Base-by-base conservation (phyloP, 2,329 filamentous ascomycete species). In the Hypoxylon sp. region DNA sequence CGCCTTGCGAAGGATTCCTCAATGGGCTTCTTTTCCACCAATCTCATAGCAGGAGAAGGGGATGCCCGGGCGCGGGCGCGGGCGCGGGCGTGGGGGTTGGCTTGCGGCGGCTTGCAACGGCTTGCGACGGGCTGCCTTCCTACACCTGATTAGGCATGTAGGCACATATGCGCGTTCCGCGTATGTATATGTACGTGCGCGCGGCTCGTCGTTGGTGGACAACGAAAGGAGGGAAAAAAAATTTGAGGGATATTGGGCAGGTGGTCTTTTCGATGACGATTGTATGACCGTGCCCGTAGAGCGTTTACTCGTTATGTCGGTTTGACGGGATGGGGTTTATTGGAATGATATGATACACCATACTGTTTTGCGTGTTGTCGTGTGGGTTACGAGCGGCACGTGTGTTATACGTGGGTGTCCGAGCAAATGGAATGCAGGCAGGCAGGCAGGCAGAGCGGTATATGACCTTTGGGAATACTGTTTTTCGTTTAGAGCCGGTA, bases 241-340 rank as follows among this genome's bases (percentile, higher is more conserved):
- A 41, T 26, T 20, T 20, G 11, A 15, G 6, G 24, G 30, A 59
- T 53, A 54, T 54, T 59, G 39, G 13, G 37, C 24, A 26, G 13
- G 34, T 32, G 24, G 47, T 10, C 37, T 48, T 48, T 26, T 26
- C 34, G 34, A 64, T 66, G 44, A 66, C 59, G 59, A 65, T 60
- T 66, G 60, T 56, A 66, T 66, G 59, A 60, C 44, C n/a, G 37
- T 28, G 51, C 22, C 56, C 22, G 63, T 49, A 50, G 59, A 66
- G 63, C 59, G 63, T 66, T 43, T 62, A 59, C 63, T 65, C 52
- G 59, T 66, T 63, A 63, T 19, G 56, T 59, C 59, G 39, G 39
- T 55, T 44, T 43, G 34, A 58, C 22, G 62, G 62, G 57, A 54
- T 55, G 57, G 53, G 37, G 32, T 19, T 41, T 41, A 58, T 60